Evolutionary conservation across 1,284 basidiomycete species (phyloP), one percentile per base, ranked within the genome.

Genomic region (Ganoderma meredithae): DNA sequence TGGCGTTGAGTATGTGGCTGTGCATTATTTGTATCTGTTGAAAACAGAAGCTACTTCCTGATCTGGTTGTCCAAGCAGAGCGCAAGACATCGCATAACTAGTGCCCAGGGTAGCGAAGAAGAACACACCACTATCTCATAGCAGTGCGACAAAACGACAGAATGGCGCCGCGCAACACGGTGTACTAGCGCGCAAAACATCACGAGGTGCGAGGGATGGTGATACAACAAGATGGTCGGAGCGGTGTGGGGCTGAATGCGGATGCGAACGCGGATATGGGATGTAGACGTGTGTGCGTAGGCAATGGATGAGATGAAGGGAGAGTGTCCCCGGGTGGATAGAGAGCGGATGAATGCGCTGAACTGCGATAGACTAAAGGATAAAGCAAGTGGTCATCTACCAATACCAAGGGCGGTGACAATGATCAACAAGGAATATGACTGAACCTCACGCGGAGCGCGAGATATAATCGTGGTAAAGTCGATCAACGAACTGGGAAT

Each of bases 401-500:
- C 41, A 49, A 59, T 33, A 17, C 27, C 19, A 60, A n/a, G 22
- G 58, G 22, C 39, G n/a, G 58, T 22, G 55, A 39, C n/a, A n/a
- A 27, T 13, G 9, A 19, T 27, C 17, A 27, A 13, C 31, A 55
- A 17, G 52, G 15, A 55, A 33, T 13, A 15, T 31, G 25, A 3
- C 2, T 36, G 25, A 25, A 25, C n/a, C 33, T 61, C 53, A 69
- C n/a, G 61, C 56, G 8, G 56, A 27, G 22, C 64, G 64, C 4
- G 69, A 47, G 43, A 66, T 49, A 55, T 74, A 76, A 15, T 71
- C 71, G 56, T 62, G 58, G 69, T 72, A 74, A 17, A 76, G 69
- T 5, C 55, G 63, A n/a, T 75, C 74, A n/a, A 74, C 74, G 63
- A 75, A 75, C 27, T 62, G 56, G 10, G 66, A 22, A 47, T 75